Conservation (phyloP, 768 basidiomycete species). For the Mycena vulgaris region DNA sequence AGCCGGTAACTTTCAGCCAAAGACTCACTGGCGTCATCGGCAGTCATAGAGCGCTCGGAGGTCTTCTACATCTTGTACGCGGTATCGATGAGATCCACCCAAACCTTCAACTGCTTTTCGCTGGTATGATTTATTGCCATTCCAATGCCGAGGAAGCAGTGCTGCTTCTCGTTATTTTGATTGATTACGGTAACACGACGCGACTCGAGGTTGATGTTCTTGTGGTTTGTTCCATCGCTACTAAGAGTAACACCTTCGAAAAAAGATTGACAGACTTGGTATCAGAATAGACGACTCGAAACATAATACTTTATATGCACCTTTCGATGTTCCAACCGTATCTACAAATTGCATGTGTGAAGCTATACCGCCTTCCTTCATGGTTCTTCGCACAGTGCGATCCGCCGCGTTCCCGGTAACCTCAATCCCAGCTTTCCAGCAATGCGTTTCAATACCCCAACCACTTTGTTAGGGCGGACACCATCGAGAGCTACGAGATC, state of each 20-base stretch:
- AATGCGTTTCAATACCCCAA: background rate
- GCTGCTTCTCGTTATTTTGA: too few relatives aligned
- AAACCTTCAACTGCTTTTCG: too few relatives aligned
- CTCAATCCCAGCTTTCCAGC: background rate
- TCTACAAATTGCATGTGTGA: slow-evolving; percentile 2
- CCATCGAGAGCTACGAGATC: slow-evolving; percentile 14
- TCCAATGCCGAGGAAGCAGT: too few relatives aligned
- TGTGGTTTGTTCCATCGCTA: slow-evolving; percentile 38
- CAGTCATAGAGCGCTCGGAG: too few relatives aligned
- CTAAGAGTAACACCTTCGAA: slow-evolving; percentile 27
- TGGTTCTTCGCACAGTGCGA: background rate
- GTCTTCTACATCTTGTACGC: background rate
- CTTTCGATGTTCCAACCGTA: background rate
- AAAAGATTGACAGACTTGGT: too few relatives aligned
- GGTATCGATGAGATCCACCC: slow-evolving; percentile 25
- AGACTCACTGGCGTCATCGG: slow-evolving; percentile 14
- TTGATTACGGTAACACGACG: too few relatives aligned
- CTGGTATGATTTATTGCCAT: too few relatives aligned
- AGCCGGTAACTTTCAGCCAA: slow-evolving; percentile 22
- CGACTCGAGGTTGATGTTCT: too few relatives aligned
- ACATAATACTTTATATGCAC: background rate
- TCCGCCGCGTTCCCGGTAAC: too few relatives aligned
- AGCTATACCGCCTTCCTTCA: slow-evolving; percentile 7
- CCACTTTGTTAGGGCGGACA: background rate
- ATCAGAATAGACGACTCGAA: background rate